Evolutionary conservation across 495 filamentous ascomycete genomes (phyloP), one percentile per base, ranked within the genome.

Genomic region (Hypoxylon fragiforme): DNA sequence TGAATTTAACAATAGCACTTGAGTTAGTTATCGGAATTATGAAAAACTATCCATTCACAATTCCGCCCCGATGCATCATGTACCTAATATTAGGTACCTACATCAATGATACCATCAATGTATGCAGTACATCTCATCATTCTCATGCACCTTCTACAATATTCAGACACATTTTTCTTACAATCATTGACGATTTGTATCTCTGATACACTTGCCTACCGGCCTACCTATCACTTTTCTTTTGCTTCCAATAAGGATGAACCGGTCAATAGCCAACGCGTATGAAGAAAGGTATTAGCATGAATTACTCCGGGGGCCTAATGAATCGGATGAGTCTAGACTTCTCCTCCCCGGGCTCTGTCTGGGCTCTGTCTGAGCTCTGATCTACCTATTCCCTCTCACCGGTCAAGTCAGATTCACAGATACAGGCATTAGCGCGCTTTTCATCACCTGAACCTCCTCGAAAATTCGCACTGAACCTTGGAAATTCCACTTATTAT

Each of bases 401-500:
- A 39, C 42, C 42, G 38, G 43, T 56, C 30, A n/a, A 40, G 42
- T 44, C 44, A 54, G 43, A 44, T 46, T 35, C 43, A 35, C 34
- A 47, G 16, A 45, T 39, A 44, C 24, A 40, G 16, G 45, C 39
- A 40, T 57, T 50, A 57, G 54, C 41, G 54, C 15, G 22, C 15
- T 18, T 37, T 31, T 39, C 22, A 18, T 56, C 39, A 49, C 48
- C 45, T 49, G 36, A 32, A 38, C 30, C 14, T 32, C 15, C 11
- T 13, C 18, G 13, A 14, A 16, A 20, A 24, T 1, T 39, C 8
- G 19, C 21, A 49, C 22, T 40, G 14, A 26, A 13, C 39, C 24
- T 18, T 26, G 12, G 21, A n/a, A 50, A 50, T 50, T 26, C 49
- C 40, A 37, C 39, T 50, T 42, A 42, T 22, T 26, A 50, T 22